Conservation (phyloP, 2,329 filamentous ascomycete species). For the Penicillium sp. region DNA sequence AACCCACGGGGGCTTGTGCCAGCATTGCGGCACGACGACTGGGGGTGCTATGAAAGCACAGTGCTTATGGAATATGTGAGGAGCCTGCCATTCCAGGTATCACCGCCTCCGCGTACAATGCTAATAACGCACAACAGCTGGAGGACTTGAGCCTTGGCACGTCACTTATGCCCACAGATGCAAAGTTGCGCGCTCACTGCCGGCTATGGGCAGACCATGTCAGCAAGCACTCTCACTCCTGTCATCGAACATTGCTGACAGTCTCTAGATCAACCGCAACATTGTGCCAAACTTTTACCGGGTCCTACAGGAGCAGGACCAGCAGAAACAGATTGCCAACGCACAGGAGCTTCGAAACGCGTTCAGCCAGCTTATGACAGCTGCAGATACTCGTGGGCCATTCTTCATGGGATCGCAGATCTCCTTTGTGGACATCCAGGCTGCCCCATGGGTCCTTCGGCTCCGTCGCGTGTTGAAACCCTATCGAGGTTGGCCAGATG, state of each 20-base stretch:
- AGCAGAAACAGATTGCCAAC: constrained; percentile 54
- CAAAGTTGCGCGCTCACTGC: constrained; percentile 66
- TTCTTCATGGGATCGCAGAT: constrained; percentile 61
- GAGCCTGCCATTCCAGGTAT: constrained; percentile 2
- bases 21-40: constrained; percentile 70
- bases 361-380: constrained; percentile 59
- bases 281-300: constrained; percentile 74
- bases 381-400: constrained; percentile 57
- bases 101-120: background rate
- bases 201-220: constrained; percentile 79
- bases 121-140: constrained; percentile 49
- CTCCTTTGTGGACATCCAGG: constrained; percentile 67
- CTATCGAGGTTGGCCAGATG: constrained; percentile 62
- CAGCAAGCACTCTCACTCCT: constrained; percentile 26
- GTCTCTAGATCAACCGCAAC: constrained; percentile 64
- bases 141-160: constrained; percentile 65
- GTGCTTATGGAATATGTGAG: constrained; percentile 80
- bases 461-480: constrained; percentile 62
- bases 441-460: constrained; percentile 70
- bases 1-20: constrained; percentile 74
- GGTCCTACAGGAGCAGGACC: constrained; percentile 62
- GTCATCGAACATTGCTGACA: constrained; percentile 10
- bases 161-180: constrained; percentile 57
- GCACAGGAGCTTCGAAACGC: constrained; percentile 61
- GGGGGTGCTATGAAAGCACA: constrained; percentile 75